These are phyloP conservation scores for Globisporangium carolinianum DNA, from an alignment of 352 stramenopile species.

Conservation along the genomic window DNA sequence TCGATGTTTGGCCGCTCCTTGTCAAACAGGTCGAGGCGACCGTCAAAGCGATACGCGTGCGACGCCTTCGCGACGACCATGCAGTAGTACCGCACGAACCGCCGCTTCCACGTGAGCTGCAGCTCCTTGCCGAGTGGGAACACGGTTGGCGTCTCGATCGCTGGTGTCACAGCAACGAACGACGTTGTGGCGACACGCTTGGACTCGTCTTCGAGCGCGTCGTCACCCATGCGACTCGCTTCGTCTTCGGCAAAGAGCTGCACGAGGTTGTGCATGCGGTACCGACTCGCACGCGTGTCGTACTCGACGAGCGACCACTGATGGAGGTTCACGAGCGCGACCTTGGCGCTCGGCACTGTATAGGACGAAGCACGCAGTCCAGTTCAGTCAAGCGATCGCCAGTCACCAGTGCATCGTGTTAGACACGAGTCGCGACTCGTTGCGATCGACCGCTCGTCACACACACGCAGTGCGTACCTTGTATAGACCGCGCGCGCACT, in stretches of 20 bases:
- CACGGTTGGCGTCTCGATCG: slow-evolving; percentile 16
- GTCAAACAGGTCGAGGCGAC: slow-evolving; percentile 63
- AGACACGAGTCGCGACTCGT: background rate
- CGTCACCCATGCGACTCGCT: slow-evolving; percentile 46
- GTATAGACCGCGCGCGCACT: slow-evolving; percentile 37
- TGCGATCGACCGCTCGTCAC: background rate
- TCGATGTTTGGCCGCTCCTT: slow-evolving; percentile 80
- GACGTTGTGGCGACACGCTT: slow-evolving; percentile 20
- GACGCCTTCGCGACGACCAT: slow-evolving; percentile 70
- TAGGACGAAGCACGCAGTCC: background rate
- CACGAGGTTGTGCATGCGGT: slow-evolving; percentile 81
- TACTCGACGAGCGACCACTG: slow-evolving; percentile 82
- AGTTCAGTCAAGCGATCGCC: too few relatives aligned
- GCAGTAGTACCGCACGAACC: slow-evolving; percentile 85
- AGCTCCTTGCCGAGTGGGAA: slow-evolving; percentile 52
- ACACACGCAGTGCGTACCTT: slow-evolving; percentile 13
- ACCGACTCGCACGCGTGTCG: slow-evolving; percentile 55
- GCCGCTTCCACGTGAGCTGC: slow-evolving; percentile 68
- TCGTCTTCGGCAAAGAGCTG: slow-evolving; percentile 82
- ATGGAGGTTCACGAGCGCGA: slow-evolving; percentile 54
- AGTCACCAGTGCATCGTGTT: background rate
- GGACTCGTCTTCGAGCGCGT: slow-evolving; percentile 14
- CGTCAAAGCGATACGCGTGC: slow-evolving; percentile 70
- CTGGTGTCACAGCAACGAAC: slow-evolving; percentile 20
- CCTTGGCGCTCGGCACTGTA: slow-evolving; percentile 36